A percentile compares a stretch with the other conserved stretches of the same genome.
phyloP scores from a whole-genome alignment of 2,329 filamentous ascomycete genomes.

The Sporothrix humicola region DNA sequence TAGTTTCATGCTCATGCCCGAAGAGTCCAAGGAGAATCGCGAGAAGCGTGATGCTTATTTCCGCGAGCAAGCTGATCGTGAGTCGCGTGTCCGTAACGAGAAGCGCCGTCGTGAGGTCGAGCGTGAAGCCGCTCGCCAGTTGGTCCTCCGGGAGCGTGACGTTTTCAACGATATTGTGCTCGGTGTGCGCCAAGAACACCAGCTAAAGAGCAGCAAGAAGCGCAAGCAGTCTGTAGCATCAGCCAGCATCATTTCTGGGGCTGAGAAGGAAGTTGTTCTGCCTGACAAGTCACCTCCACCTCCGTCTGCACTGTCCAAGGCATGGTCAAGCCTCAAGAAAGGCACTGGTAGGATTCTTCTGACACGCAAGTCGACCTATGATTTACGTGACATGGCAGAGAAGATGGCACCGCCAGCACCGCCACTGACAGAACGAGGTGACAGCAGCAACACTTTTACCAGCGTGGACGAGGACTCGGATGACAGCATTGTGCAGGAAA shows the following conservation, averaged over 20 bases:
- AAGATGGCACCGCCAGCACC: constrained; percentile 22
- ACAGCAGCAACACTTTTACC: not conserved
- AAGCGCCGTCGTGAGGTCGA: constrained; percentile 1
- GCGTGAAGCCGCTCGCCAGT: constrained; percentile 21
- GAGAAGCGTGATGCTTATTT: constrained; percentile 36
- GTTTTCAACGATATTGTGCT: constrained; percentile 10
- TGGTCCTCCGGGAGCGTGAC: constrained; percentile 20
- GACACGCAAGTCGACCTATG: constrained; percentile 32
- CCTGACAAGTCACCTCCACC: constrained; percentile 16
- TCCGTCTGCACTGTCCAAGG: constrained; percentile 31
- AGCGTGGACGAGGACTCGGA: constrained; percentile 25
- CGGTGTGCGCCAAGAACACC: constrained; percentile 5
- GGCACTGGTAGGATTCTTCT: constrained; percentile 29
- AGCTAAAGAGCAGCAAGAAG: constrained; percentile 20
- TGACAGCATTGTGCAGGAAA: constrained; percentile 7
- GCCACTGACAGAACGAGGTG: not conserved
- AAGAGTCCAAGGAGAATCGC: constrained; percentile 28
- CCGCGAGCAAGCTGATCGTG: constrained; percentile 27
- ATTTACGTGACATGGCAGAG: constrained; percentile 29
- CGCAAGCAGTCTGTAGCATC: constrained; percentile 16
- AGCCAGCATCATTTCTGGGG: not conserved
- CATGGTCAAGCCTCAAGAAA: constrained; percentile 35
- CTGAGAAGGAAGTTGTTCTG: constrained; percentile 11
- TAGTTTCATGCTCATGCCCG: constrained; percentile 23
- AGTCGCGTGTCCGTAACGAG: constrained; percentile 7